These are phyloP conservation scores for Didymella arachidicola DNA, from an alignment of 2,329 filamentous ascomycete genomes.

Conservation along the genomic window DNA sequence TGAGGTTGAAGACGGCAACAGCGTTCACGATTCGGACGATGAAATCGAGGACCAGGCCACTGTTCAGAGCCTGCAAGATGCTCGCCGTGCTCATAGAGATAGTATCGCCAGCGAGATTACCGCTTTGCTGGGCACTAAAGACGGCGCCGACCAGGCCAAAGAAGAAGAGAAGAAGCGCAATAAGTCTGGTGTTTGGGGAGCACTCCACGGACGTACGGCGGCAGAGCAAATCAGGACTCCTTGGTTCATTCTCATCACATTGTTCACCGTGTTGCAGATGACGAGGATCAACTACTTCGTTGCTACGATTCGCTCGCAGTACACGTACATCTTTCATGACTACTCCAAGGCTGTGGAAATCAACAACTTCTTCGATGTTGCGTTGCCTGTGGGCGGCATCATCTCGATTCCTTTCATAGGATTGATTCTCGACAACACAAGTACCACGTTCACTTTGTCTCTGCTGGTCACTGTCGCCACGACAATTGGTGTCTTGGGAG, in stretches of 20 bases:
- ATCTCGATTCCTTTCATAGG: slow-evolving; percentile 89
- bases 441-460: slow-evolving; percentile 73
- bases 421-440: slow-evolving; percentile 76
- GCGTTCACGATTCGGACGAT: slow-evolving; percentile 63
- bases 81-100: slow-evolving; percentile 67
- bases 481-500: slow-evolving; percentile 76
- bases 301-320: slow-evolving; percentile 84
- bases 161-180: slow-evolving; percentile 73
- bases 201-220: slow-evolving; percentile 77
- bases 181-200: slow-evolving; percentile 83
- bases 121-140: slow-evolving; percentile 71
- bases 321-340: slow-evolving; percentile 75
- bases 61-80: slow-evolving; percentile 58
- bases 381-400: slow-evolving; percentile 82
- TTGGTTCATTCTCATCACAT: slow-evolving; percentile 85
- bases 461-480: slow-evolving; percentile 76
- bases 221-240: slow-evolving; percentile 76
- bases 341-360: slow-evolving; percentile 69
- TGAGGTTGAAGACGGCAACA: slow-evolving; percentile 66
- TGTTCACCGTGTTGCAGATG: slow-evolving; percentile 74
- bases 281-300: slow-evolving; percentile 94
- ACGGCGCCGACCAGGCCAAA: slow-evolving; percentile 68
- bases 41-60: slow-evolving; percentile 59
- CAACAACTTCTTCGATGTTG: slow-evolving; percentile 87
- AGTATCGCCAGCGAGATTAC: slow-evolving; percentile 75